Evolutionary conservation across 768 basidiomycete species (phyloP).

Genomic region (Tricholoma sp.): DNA sequence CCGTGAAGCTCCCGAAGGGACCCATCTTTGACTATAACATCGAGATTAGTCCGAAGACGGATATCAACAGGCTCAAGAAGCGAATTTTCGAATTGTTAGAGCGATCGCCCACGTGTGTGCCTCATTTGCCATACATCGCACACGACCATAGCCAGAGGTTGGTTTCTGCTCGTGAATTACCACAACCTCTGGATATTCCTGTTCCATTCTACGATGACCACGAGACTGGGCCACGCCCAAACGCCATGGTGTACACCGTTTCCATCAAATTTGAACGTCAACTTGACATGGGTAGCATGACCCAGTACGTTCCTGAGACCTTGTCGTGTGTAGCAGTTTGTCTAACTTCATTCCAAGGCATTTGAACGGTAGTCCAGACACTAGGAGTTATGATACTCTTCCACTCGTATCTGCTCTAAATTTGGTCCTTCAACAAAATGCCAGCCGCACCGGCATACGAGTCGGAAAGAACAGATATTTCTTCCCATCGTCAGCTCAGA

Average conservation of each 20-base stretch:
- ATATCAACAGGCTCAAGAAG: conserved; percentile 37
- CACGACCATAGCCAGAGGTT: conserved; percentile 32
- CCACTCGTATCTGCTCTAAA: conserved; percentile 55
- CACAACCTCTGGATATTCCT: neutral
- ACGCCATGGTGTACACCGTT: conserved; percentile 35
- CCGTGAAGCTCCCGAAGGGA: conserved; percentile 40
- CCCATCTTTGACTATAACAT: conserved; percentile 53
- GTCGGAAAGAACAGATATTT: conserved; percentile 56
- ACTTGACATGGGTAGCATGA: conserved; percentile 29
- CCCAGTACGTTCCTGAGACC: conserved; percentile 22
- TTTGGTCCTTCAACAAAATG: conserved; percentile 47
- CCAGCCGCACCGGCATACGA: conserved; percentile 39
- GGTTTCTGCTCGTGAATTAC: neutral
- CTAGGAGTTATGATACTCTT: conserved; percentile 39
- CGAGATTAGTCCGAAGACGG: conserved; percentile 41
- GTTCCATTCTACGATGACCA: conserved; percentile 7
- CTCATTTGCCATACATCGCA: conserved; percentile 40
- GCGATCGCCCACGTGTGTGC: conserved; percentile 25
- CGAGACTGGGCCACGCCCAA: conserved; percentile 26
- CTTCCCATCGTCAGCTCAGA: conserved; percentile 32
- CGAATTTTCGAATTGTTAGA: conserved; percentile 57
- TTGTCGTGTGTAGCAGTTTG: neutral
- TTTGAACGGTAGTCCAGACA: conserved; percentile 39
- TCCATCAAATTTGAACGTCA: conserved; percentile 37
- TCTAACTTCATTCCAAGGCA: conserved; percentile 36